Base-by-base conservation (phyloP, 139 green algal genomes). In the Gonium pectorale region DNA sequence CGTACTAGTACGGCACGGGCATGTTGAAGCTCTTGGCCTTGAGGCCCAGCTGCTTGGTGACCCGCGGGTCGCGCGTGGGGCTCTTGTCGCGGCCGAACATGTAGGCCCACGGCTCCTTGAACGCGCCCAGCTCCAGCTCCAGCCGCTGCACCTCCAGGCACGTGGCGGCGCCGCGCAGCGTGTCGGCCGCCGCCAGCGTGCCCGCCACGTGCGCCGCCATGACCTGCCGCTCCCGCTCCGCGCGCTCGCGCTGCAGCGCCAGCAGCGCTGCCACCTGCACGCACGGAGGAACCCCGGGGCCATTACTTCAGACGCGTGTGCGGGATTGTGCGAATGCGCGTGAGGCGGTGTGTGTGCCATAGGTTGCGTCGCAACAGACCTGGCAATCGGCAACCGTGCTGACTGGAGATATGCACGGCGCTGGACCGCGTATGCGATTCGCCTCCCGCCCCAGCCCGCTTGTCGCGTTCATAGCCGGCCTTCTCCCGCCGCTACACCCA, bases 51-150 rank as follows among this genome's bases (percentile, higher is more conserved):
- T 38, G 31, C 21, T 56, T 51, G 19, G 62, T 31, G 9, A 75
- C 17, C 33, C 51, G 33, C 31, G 51, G 51, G 43, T 54, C 31
- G 7, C 46, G 31, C 9, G 78, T 84, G 31, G 77, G 77, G 77
- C 62, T 74, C 62, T 83, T 83, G 19, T 64, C 43, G 6, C 70
- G 11, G 43, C 11, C 49, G 62, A 51, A 72, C 60, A 63, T 62
- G 49, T 85, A 85, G 0, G 1, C 0, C 79, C 79, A 85, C 8
- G 79, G 79, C 64, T 85, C 79, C 79, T 89, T 89, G 85, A 86
- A 89, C 2, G 85, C 85, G 2, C 80, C 85, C 68, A 89, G 79
- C 60, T 89, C 70, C 49, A 86, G 77, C 46, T 64, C 22, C 33
- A 89, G 29, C 15, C 54, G 43, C 27, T 86, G 70, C n/a, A 89